A percentile compares a stretch with the other conserved stretches of the same genome.
Evolutionary conservation across 1,284 basidiomycete species (phyloP).

Genomic region (Volvariella surrecta): DNA sequence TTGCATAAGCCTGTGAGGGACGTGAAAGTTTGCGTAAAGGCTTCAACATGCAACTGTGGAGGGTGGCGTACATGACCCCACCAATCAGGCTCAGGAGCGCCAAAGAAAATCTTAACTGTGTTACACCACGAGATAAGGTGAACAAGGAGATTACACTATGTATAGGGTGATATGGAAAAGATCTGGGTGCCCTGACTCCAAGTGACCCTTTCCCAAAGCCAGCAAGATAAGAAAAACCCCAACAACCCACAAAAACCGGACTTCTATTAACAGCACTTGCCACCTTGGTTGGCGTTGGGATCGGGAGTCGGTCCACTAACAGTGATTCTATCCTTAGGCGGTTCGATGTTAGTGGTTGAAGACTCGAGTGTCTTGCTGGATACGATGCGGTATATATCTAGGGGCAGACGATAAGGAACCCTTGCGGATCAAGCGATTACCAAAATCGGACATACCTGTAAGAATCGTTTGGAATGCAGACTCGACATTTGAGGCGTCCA

Average conservation of each 20-base stretch:
- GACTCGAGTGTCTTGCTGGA: slow-evolving; percentile 83
- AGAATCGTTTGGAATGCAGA: slow-evolving; percentile 95
- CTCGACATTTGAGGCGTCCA: slow-evolving; percentile 99
- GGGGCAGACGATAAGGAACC: slow-evolving; percentile 1
- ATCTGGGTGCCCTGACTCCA: background rate
- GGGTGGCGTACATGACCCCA: too few species aligned
- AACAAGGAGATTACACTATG: slow-evolving; percentile 1
- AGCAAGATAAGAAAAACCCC: background rate
- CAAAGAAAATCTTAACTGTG: too few species aligned
- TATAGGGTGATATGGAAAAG: background rate
- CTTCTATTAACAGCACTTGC: slow-evolving; percentile 32
- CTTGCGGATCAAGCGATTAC: background rate
- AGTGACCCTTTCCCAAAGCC: background rate
- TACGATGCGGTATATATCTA: slow-evolving; percentile 94
- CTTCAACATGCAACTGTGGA: too few species aligned
- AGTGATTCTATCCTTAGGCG: slow-evolving; percentile 54
- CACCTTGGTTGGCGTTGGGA: slow-evolving; percentile 27
- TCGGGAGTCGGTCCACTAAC: slow-evolving; percentile 48
- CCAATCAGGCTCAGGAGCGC: too few species aligned
- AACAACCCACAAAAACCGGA: background rate
- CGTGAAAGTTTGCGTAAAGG: too few species aligned
- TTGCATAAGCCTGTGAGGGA: too few species aligned
- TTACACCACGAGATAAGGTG: too few species aligned
- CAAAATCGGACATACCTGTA: slow-evolving; percentile 49
- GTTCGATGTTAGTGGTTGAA: slow-evolving; percentile 43